phyloP scores from a whole-genome alignment of 768 basidiomycete species.

The Mycena latifolia region DNA sequence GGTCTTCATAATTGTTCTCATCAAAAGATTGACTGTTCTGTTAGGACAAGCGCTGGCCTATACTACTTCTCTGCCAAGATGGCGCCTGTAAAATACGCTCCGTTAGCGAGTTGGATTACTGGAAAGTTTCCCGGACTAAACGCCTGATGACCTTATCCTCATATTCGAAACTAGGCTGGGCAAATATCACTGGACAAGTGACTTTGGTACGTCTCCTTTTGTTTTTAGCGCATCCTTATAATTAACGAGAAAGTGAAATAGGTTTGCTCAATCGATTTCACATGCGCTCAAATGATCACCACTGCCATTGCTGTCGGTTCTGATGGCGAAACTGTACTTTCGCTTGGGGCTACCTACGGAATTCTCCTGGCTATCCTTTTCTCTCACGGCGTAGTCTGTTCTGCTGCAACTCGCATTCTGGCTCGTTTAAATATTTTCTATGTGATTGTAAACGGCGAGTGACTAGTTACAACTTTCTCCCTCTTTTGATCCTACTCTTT shows the following conservation, averaged over 20 bases:
- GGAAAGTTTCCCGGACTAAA: conserved; percentile 38
- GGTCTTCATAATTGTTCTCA: conserved; percentile 45
- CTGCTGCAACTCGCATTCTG: conserved; percentile 72
- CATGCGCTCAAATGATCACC: conserved; percentile 84
- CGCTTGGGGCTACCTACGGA: conserved; percentile 73
- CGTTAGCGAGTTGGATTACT: conserved; percentile 76
- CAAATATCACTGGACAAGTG: conserved; percentile 79
- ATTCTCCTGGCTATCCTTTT: conserved; percentile 75
- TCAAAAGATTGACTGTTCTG: conserved; percentile 3
- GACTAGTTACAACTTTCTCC: not conserved
- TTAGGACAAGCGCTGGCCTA: conserved; percentile 80
- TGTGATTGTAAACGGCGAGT: conserved; percentile 71
- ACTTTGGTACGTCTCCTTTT: conserved; percentile 29
- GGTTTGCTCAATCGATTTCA: conserved; percentile 82
- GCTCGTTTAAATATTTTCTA: conserved; percentile 81
- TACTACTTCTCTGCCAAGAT: conserved; percentile 86
- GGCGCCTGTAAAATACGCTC: conserved; percentile 70
- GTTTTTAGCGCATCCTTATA: not conserved
- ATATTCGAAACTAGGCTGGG: conserved; percentile 60
- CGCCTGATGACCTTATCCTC: not conserved
- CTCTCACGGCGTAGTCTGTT: conserved; percentile 78
- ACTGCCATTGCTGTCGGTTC: conserved; percentile 75
- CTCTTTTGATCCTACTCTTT: conserved; percentile 31
- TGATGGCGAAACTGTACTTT: conserved; percentile 63
- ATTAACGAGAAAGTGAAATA: not conserved